These are phyloP conservation scores for Tolypocladium amazonense DNA, from an alignment of 2,329 filamentous ascomycete species.

Conservation along the genomic window DNA sequence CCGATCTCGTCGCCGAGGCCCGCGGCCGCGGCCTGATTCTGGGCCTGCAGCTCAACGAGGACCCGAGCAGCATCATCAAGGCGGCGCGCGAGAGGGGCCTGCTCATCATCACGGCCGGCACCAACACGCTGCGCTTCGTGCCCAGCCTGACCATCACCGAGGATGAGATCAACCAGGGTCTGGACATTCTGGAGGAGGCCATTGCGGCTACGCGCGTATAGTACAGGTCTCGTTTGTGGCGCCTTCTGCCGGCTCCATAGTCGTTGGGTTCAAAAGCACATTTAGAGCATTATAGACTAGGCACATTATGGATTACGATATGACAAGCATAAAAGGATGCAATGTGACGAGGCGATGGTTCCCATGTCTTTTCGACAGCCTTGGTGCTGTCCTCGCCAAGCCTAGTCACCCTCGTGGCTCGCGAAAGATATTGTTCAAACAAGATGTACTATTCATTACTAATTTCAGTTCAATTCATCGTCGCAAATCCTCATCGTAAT, in stretches of 20 bases:
- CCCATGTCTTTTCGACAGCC: no score
- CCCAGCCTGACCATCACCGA: slow-evolving; percentile 75
- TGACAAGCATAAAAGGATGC: no score
- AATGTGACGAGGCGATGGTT: no score
- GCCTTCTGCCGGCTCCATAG: neutral
- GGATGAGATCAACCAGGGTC: slow-evolving; percentile 67
- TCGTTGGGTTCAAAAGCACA: neutral
- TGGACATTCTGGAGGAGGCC: slow-evolving; percentile 64
- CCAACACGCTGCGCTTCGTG: slow-evolving; percentile 85
- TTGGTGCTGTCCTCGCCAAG: neutral
- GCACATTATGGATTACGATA: neutral
- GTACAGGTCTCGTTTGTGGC: neutral
- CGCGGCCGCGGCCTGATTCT: slow-evolving; percentile 78
- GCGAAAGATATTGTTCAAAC: neutral
- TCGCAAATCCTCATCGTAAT: neutral
- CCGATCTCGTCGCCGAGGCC: slow-evolving; percentile 64
- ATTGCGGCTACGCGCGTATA: slow-evolving; percentile 33
- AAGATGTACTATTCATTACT: neutral
- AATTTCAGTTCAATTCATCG: neutral
- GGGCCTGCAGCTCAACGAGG: slow-evolving; percentile 69
- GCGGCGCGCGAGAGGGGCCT: slow-evolving; percentile 81
- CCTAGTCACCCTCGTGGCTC: neutral
- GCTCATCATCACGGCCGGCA: slow-evolving; percentile 84
- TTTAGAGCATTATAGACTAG: neutral
- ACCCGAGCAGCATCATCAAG: slow-evolving; percentile 65